Percentiles rank a stretch among this genome's conserved stretches.
Conservation (phyloP, 257 asterid species). For the Nicotiana obtusifolia region DNA sequence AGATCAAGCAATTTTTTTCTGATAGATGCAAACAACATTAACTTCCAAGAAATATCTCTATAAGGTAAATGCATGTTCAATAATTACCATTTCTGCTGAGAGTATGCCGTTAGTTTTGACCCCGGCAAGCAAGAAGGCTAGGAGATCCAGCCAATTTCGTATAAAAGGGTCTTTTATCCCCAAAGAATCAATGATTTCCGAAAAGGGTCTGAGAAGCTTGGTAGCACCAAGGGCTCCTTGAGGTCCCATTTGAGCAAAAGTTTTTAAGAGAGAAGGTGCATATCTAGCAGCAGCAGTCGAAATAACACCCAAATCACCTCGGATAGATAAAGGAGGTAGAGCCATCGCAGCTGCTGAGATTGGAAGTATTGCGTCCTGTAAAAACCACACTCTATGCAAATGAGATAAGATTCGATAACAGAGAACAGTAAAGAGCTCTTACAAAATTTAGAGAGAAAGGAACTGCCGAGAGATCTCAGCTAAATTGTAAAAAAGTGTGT, state of each 20-base stretch:
- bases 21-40: not conserved
- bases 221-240: conserved; percentile 86
- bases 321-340: conserved; percentile 85
- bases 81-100: conserved; percentile 89
- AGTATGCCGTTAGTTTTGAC: conserved; percentile 88
- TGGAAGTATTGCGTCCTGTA: conserved; percentile 83
- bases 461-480: not conserved
- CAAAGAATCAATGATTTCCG: conserved; percentile 75
- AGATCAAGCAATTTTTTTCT: not conserved
- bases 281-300: conserved; percentile 90
- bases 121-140: conserved; percentile 91
- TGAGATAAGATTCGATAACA: not conserved
- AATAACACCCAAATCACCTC: conserved; percentile 88
- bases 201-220: conserved; percentile 82
- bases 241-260: conserved; percentile 95
- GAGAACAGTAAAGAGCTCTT: not conserved
- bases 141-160: conserved; percentile 91
- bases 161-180: conserved; percentile 73
- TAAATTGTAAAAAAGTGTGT: not conserved
- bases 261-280: conserved; percentile 78
- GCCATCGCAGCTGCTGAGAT: conserved; percentile 95
- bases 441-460: not conserved
- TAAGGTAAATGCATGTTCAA: not conserved
- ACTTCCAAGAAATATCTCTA: not conserved
- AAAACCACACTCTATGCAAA: conserved; percentile 2